Percentiles rank a stretch among this genome's conserved stretches.
phyloP scores from a whole-genome alignment of 768 basidiomycete genomes.

The Tulasnella sp. region DNA sequence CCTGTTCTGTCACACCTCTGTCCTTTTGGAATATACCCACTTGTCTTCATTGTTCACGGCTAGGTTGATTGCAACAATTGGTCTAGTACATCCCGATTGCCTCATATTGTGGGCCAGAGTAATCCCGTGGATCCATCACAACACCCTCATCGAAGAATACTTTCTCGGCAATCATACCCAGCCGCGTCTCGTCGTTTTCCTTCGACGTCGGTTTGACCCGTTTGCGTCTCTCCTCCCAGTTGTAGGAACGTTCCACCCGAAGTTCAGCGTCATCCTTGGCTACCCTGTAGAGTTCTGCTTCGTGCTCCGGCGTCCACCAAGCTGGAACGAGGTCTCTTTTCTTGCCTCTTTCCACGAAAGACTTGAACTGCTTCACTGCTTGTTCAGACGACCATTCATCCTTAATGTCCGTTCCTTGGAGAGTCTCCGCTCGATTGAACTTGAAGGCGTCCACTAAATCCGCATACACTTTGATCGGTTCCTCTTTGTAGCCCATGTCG shows the following conservation, averaged over 20 bases:
- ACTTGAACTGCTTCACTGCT: not conserved
- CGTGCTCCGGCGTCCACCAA: constrained; percentile 10
- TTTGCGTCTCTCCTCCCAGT: not conserved
- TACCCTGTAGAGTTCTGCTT: not conserved
- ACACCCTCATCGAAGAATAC: not conserved
- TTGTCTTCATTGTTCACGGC: not conserved
- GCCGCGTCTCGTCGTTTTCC: not conserved
- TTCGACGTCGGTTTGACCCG: not conserved
- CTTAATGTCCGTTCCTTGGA: not conserved
- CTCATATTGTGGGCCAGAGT: not conserved
- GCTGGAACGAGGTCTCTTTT: not conserved
- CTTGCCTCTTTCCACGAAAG: not conserved
- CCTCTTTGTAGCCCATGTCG: not conserved
- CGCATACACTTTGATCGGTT: not conserved
- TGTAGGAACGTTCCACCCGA: not conserved
- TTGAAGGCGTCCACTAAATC: constrained; percentile 9
- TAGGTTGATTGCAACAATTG: not conserved
- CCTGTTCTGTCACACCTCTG: not conserved
- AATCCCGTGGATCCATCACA: not conserved
- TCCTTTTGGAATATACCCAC: constrained; percentile 2
- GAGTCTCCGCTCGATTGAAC: not conserved
- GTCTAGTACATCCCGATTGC: not conserved
- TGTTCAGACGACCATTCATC: not conserved
- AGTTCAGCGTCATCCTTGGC: constrained; percentile 11
- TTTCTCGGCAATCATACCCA: not conserved